A percentile compares a stretch with the other conserved stretches of the same genome.
phyloP scores from a whole-genome alignment of 306 rosid species.

The Gastrolobium villosum region DNA sequence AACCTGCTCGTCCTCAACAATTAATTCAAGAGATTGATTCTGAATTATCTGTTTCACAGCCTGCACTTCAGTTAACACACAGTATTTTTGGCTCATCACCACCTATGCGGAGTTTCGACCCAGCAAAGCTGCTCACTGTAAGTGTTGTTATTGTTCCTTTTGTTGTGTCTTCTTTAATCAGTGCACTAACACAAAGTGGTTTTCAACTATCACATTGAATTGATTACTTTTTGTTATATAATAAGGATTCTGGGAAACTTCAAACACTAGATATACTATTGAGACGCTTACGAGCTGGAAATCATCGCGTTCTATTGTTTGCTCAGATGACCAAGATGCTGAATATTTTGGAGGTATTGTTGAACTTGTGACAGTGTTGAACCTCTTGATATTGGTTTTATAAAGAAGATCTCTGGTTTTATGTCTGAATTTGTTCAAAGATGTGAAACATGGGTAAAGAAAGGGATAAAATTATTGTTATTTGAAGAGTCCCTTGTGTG shows the following conservation, averaged over 20 bases:
- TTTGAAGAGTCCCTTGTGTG: slow-evolving; percentile 7
- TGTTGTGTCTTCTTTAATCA: background rate
- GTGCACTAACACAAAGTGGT: background rate
- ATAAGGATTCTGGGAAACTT: slow-evolving; percentile 74
- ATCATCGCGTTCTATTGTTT: slow-evolving; percentile 96
- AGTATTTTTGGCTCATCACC: slow-evolving; percentile 94
- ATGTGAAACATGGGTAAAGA: slow-evolving; percentile 12
- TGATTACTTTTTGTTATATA: slow-evolving; percentile 26
- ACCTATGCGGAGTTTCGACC: slow-evolving; percentile 95
- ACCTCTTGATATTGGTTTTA: slow-evolving; percentile 31
- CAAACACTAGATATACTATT: slow-evolving; percentile 98
- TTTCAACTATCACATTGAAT: slow-evolving; percentile 1
- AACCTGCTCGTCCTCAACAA: slow-evolving; percentile 76
- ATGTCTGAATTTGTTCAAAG: slow-evolving; percentile 28
- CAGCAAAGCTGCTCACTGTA: slow-evolving; percentile 97
- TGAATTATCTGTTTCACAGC: slow-evolving; percentile 74
- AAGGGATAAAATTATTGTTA: background rate
- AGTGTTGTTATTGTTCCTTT: slow-evolving; percentile 47
- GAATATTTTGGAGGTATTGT: slow-evolving; percentile 93
- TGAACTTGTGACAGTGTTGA: slow-evolving; percentile 34
- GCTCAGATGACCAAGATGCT: slow-evolving; percentile 99
- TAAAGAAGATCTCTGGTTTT: background rate
- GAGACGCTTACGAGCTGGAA: slow-evolving; percentile 90
- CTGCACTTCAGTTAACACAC: slow-evolving; percentile 91
- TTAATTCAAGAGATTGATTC: slow-evolving; percentile 93